A percentile compares a stretch with the other conserved stretches of the same genome.
These are phyloP conservation scores for Aspergillus fischeri DNA, from an alignment of 2,329 filamentous ascomycete genomes.

Conservation along the genomic window DNA sequence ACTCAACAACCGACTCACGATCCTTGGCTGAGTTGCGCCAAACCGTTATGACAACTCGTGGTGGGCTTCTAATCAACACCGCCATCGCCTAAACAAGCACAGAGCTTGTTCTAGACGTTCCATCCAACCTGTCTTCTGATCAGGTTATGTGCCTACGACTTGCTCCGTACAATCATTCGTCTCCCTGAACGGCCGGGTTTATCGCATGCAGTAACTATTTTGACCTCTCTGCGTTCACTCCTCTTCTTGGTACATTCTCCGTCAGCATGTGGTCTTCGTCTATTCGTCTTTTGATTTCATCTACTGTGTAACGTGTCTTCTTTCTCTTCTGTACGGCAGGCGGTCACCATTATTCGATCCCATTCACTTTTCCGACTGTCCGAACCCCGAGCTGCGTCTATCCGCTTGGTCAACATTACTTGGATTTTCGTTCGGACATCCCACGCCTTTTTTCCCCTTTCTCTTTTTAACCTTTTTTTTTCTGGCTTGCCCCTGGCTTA, in stretches of 20 bases:
- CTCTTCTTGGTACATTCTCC: neutral
- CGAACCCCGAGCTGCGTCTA: slow-evolving; percentile 13
- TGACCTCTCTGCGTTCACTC: slow-evolving; percentile 3
- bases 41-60: neutral
- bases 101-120: slow-evolving; percentile 22
- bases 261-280: slow-evolving; percentile 34
- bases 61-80: slow-evolving; percentile 9
- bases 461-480: neutral
- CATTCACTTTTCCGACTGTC: slow-evolving; percentile 12
- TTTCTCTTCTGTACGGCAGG: slow-evolving; percentile 25
- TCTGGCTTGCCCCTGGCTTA: slow-evolving; percentile 8
- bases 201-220: slow-evolving; percentile 3
- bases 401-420: slow-evolving; percentile 17
- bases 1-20: too few species aligned
- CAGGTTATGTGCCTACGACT: slow-evolving; percentile 15
- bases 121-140: slow-evolving; percentile 16
- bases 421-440: neutral
- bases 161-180: neutral
- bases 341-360: slow-evolving; percentile 11
- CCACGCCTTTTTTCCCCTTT: neutral
- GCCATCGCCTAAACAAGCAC: slow-evolving; percentile 7
- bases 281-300: slow-evolving; percentile 28
- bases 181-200: slow-evolving; percentile 8
- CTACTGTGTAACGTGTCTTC: slow-evolving; percentile 31
- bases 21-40: neutral